Conservation (phyloP, 176 grass and related monocot species). For the sorghum (Sorghum bicolor) region DNA sequence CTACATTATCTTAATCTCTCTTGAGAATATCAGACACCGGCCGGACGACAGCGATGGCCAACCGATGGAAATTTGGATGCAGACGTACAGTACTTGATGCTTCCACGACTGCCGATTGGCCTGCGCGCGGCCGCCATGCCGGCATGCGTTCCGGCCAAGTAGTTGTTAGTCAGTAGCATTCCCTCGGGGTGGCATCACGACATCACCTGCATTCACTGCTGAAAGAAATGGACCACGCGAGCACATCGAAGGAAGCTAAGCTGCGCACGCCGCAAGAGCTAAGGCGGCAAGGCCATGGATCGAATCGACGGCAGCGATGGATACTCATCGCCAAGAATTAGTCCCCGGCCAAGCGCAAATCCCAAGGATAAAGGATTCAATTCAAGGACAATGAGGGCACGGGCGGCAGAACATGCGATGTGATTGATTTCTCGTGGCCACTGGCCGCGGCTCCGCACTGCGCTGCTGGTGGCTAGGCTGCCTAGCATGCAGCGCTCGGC, state of each 20-base stretch:
- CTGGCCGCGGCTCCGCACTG: neutral
- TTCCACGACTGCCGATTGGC: neutral
- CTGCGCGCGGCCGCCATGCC: neutral
- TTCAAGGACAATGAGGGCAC: too few species aligned
- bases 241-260: neutral
- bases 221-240: constrained; percentile 8
- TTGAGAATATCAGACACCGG: too few species aligned
- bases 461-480: neutral
- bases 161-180: neutral
- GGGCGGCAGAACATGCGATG: neutral
- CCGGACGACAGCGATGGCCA: constrained; percentile 6
- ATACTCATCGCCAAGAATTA: neutral
- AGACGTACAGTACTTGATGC: neutral
- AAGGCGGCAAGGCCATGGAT: too few species aligned
- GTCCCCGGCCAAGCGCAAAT: neutral
- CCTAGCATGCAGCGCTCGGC: neutral
- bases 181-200: neutral
- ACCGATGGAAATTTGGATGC: constrained; percentile 2
- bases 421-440: neutral
- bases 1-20: neutral
- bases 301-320: neutral
- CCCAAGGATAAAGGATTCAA: too few species aligned
- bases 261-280: too few species aligned
- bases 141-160: neutral
- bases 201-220: neutral